Evolutionary conservation across 352 stramenopile genomes (phyloP), one percentile per base, ranked within the genome.

Genomic region (Phytophthora syringae): DNA sequence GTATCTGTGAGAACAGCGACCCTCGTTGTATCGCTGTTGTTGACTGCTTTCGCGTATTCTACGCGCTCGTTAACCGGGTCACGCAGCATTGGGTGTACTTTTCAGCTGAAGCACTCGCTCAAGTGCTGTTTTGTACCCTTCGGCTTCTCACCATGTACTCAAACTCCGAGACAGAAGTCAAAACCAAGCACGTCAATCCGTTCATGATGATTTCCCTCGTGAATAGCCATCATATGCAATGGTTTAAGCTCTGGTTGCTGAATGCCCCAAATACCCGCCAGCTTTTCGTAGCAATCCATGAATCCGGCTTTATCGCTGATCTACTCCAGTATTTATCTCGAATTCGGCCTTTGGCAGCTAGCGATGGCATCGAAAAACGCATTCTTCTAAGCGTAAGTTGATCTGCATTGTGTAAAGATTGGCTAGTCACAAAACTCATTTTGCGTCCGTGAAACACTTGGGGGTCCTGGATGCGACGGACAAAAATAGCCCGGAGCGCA

Each of bases 401-500:
- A 36, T 27, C 7, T n/a, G n/a, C n/a, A n/a, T n/a, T n/a, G n/a
- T n/a, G n/a, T n/a, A n/a, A n/a, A n/a, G n/a, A n/a, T n/a, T n/a
- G n/a, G n/a, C n/a, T n/a, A n/a, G n/a, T n/a, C n/a, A n/a, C n/a
- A n/a, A n/a, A n/a, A 94, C 40, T 82, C 66, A n/a, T 67, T 27
- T 22, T 88, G 75, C 5, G 74, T 89, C 12, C 52, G 48, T 5
- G 51, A 74, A 15, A 70, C 76, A 52, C 80, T 90, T 3, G 80
- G 70, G 0, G 60, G 32, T 13, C 49, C 60, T 7, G 82, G 82
- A 60, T 84, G 78, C 36, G 80, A 89, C 21, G 88, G 85, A n/a
- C 89, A 97, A 39, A 71, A 88, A 59, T 88, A 89, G 0, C 90
- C 86, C 6, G 79, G 64, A 22, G 71, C 62, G 43, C 90, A 97